Evolutionary conservation across 1,284 basidiomycete genomes (phyloP), one percentile per base, ranked within the genome.

Genomic region (Gymnopus androsaceus): DNA sequence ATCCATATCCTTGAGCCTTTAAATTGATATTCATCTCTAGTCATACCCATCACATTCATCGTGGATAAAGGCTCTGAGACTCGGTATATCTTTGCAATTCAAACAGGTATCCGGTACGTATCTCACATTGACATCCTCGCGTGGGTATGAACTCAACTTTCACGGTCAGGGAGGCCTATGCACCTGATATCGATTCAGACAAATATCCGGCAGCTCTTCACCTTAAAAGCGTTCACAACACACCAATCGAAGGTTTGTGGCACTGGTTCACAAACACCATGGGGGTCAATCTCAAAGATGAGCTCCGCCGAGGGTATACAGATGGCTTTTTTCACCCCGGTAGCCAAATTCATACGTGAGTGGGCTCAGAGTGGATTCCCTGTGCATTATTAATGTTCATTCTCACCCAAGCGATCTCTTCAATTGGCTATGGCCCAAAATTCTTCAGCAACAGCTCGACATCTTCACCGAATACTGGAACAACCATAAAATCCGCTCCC

Each of bases 181-280:
- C 59, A 2, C 53, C 54, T 1, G 55, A 59, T 11, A 11, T 61
- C 7, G 37, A 54, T 15, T 17, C 41, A 3, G 33, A 54, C 4
- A 23, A 41, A 4, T 54, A 41, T 8, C 51, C 58, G 0, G 15
- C 41, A 0, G 9, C 44, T 9, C 42, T 55, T 0, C 50, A 46
- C 4, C 34, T 61, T 7, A 49, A 51, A 8, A 60, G 61, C 36
- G 23, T 44, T n/a, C 36, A 58, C 33, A 62, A 62, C 27, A 58
- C 59, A 17, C 51, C 49, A 0, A 58, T 58, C 17, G 59, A 62
- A 33, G 36, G 30, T 11, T 31, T 53, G 1, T 62, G 61, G 61
- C 50, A 47, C 7, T 58, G 48, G 44, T 27, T 52, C 2, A 51
- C 28, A 25, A 19, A 56, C 15, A 28, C 9, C 7, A 36, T 14